Percentiles rank a stretch among this genome's conserved stretches.
Evolutionary conservation across 306 rosid genomes (phyloP).

Genomic region (Vigna nakashimae): DNA sequence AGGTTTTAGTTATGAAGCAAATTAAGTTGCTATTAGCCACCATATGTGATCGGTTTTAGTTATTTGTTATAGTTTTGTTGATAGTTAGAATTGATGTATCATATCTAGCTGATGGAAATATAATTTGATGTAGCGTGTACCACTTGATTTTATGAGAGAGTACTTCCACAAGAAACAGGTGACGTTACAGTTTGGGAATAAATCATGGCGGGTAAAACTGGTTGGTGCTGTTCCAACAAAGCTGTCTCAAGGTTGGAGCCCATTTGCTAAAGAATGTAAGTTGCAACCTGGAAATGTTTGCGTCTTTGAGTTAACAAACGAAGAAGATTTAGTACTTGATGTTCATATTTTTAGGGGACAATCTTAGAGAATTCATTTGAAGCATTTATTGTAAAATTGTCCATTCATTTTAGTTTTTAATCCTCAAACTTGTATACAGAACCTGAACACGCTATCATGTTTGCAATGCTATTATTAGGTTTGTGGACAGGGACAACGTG

Average conservation of each 20-base stretch:
- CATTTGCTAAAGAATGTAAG: neutral
- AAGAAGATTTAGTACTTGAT: neutral
- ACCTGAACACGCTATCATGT: neutral
- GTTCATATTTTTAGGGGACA: conserved; percentile 20
- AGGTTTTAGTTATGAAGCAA: conserved; percentile 9
- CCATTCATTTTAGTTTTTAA: neutral
- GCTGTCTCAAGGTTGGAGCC: neutral
- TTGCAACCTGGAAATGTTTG: conserved; percentile 20
- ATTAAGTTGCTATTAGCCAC: neutral
- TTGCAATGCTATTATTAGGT: neutral
- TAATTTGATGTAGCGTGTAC: neutral
- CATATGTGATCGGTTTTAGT: no score
- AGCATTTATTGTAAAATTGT: neutral
- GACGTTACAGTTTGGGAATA: neutral
- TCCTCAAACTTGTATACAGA: no score
- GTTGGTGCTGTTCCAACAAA: neutral
- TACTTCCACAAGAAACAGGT: neutral
- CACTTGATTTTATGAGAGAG: neutral
- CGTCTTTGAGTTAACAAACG: conserved; percentile 14
- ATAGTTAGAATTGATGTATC: neutral
- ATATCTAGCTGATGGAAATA: neutral
- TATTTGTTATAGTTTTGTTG: neutral
- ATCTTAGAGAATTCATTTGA: neutral
- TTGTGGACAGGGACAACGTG: no score
- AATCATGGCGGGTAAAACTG: neutral